Base-by-base conservation (phyloP, 805 yeast species). In the Cyberlindnera japonica region DNA sequence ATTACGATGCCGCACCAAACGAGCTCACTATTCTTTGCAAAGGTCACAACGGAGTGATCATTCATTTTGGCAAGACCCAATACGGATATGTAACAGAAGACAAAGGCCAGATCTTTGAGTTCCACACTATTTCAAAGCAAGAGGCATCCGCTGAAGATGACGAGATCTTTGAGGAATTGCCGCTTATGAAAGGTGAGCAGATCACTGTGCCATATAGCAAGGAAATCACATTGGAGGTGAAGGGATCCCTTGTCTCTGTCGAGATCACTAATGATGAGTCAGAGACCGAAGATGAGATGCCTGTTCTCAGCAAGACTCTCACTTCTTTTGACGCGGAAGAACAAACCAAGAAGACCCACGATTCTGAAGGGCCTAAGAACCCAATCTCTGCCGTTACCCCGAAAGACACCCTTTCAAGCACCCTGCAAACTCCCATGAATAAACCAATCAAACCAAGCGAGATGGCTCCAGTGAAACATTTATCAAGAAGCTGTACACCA, bases 1-100 rank as follows among this genome's bases (percentile, higher is more conserved):
- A 71, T 19, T 79, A 74, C 55, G 56, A 66, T 21, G 51, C 65
- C 1, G 55, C 54, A 3, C 58, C 59, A 10, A 64, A 73, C 24
- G 51, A 67, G 33, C 59, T 87, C 33, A 66, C 63, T 13, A 58
- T 91, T 37, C 74, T 74, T 33, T 91, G 97, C 61, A 60, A 78
- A 40, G 97, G 98, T 4, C 75, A 79, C 63, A 91, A 91, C 59
- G 96, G 97, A 10, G 64, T 85, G 37, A 71, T 75, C 9, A 74
- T 89, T 15, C 68, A 74, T 5, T 73, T 87, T 29, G 93, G 95
- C 0, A 62, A 59, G 15, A 51, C 54, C 15, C 48, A 68, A 14
- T 69, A 69, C 31, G 63, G 63, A n/a, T 51, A 54, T 24, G 35
- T 55, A 6, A 44, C 40, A 24, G 45, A 54, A 34, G 27, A 48